phyloP scores from a whole-genome alignment of 192 early-diverging fungal species.

The Thoreauomyces humboldtii region DNA sequence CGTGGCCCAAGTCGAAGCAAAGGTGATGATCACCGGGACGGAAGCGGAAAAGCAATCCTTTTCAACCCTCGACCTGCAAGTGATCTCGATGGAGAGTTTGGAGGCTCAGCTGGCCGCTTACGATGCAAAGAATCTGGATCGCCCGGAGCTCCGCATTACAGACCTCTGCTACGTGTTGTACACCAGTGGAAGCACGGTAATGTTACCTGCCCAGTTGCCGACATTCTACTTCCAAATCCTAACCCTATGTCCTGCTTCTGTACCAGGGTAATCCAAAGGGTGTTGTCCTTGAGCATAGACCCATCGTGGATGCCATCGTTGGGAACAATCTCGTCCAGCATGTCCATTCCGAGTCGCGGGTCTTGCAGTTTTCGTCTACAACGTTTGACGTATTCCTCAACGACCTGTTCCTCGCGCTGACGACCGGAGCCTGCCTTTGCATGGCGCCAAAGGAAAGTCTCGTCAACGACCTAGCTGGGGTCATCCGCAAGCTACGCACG shows the following conservation, averaged over 20 bases:
- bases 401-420: constrained; percentile 6
- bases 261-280: constrained; percentile 12
- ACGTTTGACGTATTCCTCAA: constrained; percentile 7
- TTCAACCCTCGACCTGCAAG: not conserved
- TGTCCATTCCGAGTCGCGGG: not conserved
- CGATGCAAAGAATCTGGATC: not conserved
- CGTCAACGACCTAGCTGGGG: not conserved
- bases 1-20: not conserved
- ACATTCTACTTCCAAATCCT: too few relatives aligned
- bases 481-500: not conserved
- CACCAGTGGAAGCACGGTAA: constrained; percentile 21
- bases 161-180: constrained; percentile 19
- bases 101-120: not conserved
- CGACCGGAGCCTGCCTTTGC: not conserved
- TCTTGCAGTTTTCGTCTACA: not conserved
- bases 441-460: not conserved
- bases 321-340: not conserved
- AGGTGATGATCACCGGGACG: not conserved
- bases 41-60: not conserved
- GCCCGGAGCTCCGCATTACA: not conserved
- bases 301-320: not conserved
- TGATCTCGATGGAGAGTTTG: constrained; percentile 2
- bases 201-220: too few relatives aligned
- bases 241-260: too few relatives aligned
- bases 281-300: constrained; percentile 5